Base-by-base conservation (phyloP, 768 basidiomycete genomes). In the Naganishia onofrii region DNA sequence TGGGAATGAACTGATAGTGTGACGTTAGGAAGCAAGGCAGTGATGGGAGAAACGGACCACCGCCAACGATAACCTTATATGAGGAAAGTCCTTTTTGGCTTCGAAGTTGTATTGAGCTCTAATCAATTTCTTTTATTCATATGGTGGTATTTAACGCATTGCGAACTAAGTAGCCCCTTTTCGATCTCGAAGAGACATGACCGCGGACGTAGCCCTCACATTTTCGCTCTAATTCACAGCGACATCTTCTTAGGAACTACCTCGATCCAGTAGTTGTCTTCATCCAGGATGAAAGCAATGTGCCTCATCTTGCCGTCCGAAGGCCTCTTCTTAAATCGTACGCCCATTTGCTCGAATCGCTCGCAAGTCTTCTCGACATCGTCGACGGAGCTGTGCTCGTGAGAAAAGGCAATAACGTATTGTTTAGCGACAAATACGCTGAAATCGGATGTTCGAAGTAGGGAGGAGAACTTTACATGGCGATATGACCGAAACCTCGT, bases 271-370 rank as follows among this genome's bases (percentile, higher is more conserved):
- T 80, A 80, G 56, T 72, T 75, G 75, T 42, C 71, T 21, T 36
- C 54, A 19, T 67, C 28, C 52, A 44, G 31, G 32, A 58, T 26
- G 54, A 78, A 72, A 34, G 72, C 72, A 42, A 73, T 73, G 51
- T 73, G 73, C 81, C 79, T 88, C 90, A 97, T 93, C 80, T 84
- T 89, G 13, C 94, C 93, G 67, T 95, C 94, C 0, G 85, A 86
- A 19, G 87, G 88, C 72, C 85, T 86, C 84, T 96, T 97, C 85
- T 92, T 90, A 85, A 95, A 97, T 31, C 83, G 80, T 28, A 95
- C 93, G 0, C 88, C 88, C 12, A 91, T 84, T 66, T 82, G 82
- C 74, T 93, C 92, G 70, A 99, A 90, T 31, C 92, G 85, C 58
- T 85, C 89, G 71, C 92, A 94, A 7, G 93, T 90, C 72, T 84